Conservation (phyloP, 306 rosid genomes). For the Castanea mollissima region DNA sequence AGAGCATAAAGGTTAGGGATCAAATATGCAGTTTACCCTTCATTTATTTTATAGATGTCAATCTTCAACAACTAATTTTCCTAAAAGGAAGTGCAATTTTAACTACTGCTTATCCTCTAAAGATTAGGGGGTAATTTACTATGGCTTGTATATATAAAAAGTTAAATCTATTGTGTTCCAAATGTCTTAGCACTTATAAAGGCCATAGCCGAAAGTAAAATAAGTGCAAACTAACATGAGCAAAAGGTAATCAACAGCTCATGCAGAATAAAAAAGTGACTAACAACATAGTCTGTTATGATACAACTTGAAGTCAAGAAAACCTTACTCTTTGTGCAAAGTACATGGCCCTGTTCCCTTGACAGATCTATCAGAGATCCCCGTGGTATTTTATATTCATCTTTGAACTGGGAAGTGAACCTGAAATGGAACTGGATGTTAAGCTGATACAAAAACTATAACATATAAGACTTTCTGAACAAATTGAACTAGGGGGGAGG, state of each 20-base stretch:
- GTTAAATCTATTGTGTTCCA: background rate
- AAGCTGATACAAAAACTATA: conserved; percentile 10
- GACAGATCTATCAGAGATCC: conserved; percentile 78
- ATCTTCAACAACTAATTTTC: background rate
- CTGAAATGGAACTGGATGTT: conserved; percentile 44
- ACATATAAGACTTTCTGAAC: background rate
- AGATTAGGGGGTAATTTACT: too few relatives aligned
- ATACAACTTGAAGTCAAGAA: conserved; percentile 1
- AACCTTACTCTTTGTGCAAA: conserved; percentile 77
- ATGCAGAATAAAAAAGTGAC: conserved; percentile 3
- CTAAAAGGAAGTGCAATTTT: background rate
- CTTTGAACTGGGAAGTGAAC: conserved; percentile 94
- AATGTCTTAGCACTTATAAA: background rate
- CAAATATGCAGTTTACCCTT: background rate
- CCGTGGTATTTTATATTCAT: conserved; percentile 79
- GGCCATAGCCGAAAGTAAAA: background rate
- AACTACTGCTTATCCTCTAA: too few relatives aligned
- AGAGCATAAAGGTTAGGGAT: too few relatives aligned
- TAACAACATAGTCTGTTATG: background rate
- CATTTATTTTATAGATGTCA: background rate
- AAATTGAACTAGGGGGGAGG: background rate
- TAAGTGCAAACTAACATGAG: background rate
- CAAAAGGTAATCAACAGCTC: conserved; percentile 2
- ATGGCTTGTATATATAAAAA: too few relatives aligned
- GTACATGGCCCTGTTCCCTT: conserved; percentile 69